phyloP scores from a whole-genome alignment of 345 rosid species.

The Citrus mangshanensis region DNA sequence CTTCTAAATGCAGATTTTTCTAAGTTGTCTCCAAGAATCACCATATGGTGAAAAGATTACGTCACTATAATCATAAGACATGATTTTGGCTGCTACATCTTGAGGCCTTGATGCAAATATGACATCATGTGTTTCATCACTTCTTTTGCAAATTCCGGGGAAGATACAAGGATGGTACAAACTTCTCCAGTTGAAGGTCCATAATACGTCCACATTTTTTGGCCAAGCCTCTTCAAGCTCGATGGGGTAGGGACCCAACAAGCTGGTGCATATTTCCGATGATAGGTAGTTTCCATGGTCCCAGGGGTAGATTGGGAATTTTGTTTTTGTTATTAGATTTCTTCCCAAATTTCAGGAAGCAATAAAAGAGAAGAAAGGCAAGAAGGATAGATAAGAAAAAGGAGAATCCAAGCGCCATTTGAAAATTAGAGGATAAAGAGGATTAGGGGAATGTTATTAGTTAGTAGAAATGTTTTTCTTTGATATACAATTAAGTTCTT shows the following conservation, averaged over 20 bases:
- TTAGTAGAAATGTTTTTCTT: no score
- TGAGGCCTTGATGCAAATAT: slow-evolving; percentile 27
- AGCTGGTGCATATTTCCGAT: slow-evolving; percentile 35
- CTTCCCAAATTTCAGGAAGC: neutral
- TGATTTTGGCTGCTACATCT: neutral
- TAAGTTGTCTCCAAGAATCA: slow-evolving; percentile 6
- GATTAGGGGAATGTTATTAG: neutral
- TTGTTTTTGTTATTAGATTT: neutral
- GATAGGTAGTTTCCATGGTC: slow-evolving; percentile 33
- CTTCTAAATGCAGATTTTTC: neutral
- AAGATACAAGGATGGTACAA: slow-evolving; percentile 22
- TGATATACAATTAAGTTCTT: no score
- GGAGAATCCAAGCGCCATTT: neutral
- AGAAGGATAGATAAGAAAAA: neutral
- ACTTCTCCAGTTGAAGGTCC: slow-evolving; percentile 29
- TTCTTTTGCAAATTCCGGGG: slow-evolving; percentile 24
- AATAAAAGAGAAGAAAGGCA: neutral
- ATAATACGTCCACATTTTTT: slow-evolving; percentile 16
- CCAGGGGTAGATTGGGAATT: slow-evolving; percentile 22
- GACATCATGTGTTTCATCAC: slow-evolving; percentile 27
- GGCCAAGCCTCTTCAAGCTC: slow-evolving; percentile 10
- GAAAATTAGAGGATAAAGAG: neutral
- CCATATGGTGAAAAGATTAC: slow-evolving; percentile 18
- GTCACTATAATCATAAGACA: neutral
- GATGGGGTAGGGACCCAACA: slow-evolving; percentile 19